Base-by-base conservation (phyloP, 2,329 filamentous ascomycete species). In the Myriosclerotinia curreyana region DNA sequence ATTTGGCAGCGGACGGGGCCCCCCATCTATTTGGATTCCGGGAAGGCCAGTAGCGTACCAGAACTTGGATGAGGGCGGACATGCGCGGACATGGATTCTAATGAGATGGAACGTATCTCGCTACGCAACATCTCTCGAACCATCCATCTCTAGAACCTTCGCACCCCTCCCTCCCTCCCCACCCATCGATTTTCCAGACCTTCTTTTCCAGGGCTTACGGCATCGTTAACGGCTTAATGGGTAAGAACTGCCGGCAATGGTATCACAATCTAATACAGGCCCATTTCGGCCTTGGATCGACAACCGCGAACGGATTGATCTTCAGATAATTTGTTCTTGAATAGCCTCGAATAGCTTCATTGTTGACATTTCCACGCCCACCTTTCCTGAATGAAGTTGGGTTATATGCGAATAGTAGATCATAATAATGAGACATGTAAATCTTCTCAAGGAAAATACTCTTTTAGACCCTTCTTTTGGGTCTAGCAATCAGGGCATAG, bases 231-330 rank as follows among this genome's bases (percentile, higher is more conserved):
- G 28, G 44, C 9, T 25, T 42, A 64, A 63, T 63, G 59, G 36
- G 44, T 64, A 59, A 42, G 53, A 63, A 63, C 34, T 63, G 44
- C 61, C 53, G 61, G 59, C 40, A 51, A 28, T 42, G 42, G 51
- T 20, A 58, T 58, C 54, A 40, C 3, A 36, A 36, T 36, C 15
- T 56, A 62, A 49, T 50, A 20, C 53, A 64, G 12, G 20, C 31
- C 42, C 50, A 36, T 44, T 50, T 51, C 34, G n/a, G 53, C 34
- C 25, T 51, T 38, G 25, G 53, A 64, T 64, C 53, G 34, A 51
- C 61, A 44, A 44, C 25, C 34, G 22, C 51, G 40, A 62, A 36
- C 61, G 61, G 61, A 64, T 53, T 42, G 46, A 59, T 63, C 60
- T 36, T 63, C 60, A 38, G 17, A 38, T 38, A 34, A 50, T 42